Evolutionary conservation across 192 early-diverging fungal genomes (phyloP), one percentile per base, ranked within the genome.

Genomic region (Rhizophagus sp.): DNA sequence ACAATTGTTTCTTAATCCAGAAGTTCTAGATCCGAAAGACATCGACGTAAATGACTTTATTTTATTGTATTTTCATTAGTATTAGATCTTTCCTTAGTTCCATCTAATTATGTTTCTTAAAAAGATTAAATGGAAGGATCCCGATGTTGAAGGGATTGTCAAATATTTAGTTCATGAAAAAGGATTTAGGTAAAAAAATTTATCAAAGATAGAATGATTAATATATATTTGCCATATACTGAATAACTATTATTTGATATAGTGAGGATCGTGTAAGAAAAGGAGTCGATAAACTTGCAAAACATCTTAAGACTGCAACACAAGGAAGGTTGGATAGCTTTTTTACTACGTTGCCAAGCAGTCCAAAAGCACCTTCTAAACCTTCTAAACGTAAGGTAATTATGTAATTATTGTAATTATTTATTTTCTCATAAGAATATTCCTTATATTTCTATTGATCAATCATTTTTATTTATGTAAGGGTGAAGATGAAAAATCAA

Each of bases 311-410:
- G 34, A 88, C 88, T 24, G 93, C 92, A n/a, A 94, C 93, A 27
- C 98, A 99, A 85, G 96, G 93, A 66, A 88, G 98, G 27, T 85
- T 99, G 71, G 96, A 96, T 72, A 88, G 90, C n/a, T 99, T 97
- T 84, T 98, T 99, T 83, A 96, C 90, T 66, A 79, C 87, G 2
- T 62, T 83, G 0, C 85, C 90, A 22, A 64, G 83, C 25, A 73
- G 65, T 24, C 12, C 75, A 25, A 71, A 79, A 17, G 41, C 72
- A 8, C 52, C 78, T 27, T 39, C 50, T 41, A 41, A 41, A 41
- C 34, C 34, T 36, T 41, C 39, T 25, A 88, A 88, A 72, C 87
- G 85, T 24, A 88, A 88, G 76, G 85, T 83, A 69, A 12, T 25
- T 12, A 50, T 9, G 8, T 39, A 33, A 74, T 7, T 36, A 61